These are phyloP conservation scores for Fusarium tupiense DNA, from an alignment of 2,329 filamentous ascomycete species.

Conservation along the genomic window DNA sequence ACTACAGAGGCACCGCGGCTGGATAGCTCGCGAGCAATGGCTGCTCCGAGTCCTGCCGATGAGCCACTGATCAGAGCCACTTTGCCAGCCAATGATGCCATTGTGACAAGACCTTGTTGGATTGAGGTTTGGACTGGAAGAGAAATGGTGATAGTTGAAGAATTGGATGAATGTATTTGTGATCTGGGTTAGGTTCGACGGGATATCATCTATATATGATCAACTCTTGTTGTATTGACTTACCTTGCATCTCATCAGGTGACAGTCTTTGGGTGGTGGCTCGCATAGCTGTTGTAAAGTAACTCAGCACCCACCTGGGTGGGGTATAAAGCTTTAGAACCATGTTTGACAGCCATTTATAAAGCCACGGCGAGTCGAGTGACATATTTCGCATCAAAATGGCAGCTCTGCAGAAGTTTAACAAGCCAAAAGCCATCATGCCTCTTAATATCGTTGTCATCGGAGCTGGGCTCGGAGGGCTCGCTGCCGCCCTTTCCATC, in stretches of 20 bases:
- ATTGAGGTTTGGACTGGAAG: neutral
- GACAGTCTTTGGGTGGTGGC: neutral
- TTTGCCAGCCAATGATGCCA: neutral
- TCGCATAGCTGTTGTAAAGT: neutral
- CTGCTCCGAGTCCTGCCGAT: neutral
- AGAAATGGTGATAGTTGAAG: neutral
- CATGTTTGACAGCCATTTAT: neutral
- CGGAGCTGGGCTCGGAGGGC: neutral
- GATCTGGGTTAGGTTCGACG: neutral
- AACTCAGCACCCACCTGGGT: neutral
- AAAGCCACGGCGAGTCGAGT: neutral
- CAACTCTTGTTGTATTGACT: neutral
- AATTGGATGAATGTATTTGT: neutral
- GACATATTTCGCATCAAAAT: neutral
- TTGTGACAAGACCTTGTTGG: neutral
- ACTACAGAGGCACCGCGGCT: neutral
- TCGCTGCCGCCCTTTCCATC: constrained; percentile 6
- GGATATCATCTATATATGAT: neutral
- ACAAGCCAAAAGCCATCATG: neutral
- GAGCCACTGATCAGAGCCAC: neutral
- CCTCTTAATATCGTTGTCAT: constrained; percentile 10
- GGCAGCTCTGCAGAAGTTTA: neutral
- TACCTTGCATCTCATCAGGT: neutral
- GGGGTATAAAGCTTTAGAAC: neutral
- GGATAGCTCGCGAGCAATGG: neutral